Conservation (phyloP, 1,139 yeast genomes). For the Hemisphaericaspora xylanilytica region DNA sequence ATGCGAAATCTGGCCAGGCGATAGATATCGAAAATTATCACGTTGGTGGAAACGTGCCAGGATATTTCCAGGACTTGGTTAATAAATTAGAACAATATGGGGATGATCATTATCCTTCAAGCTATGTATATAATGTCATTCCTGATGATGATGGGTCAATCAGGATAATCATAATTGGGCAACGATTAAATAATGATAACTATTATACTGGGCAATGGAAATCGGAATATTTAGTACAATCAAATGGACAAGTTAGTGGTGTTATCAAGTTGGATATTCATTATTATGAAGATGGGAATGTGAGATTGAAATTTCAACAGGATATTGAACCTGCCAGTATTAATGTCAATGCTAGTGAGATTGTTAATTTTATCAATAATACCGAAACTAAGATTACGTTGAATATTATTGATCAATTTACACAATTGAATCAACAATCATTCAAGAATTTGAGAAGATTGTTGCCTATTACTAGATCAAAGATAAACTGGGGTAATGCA, state of each 20-base stretch:
- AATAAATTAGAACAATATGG: conserved; percentile 39
- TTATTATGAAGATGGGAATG: conserved; percentile 95
- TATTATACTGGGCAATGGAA: conserved; percentile 92
- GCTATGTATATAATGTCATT: conserved; percentile 44
- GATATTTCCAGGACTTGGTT: conserved; percentile 29
- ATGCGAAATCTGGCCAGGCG: conserved; percentile 46
- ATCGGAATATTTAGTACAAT: conserved; percentile 52
- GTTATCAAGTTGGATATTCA: conserved; percentile 70
- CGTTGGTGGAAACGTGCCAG: conserved; percentile 23
- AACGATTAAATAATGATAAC: conserved; percentile 70
- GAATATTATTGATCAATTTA: conserved; percentile 61
- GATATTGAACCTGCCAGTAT: conserved; percentile 23
- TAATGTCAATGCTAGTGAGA: conserved; percentile 22
- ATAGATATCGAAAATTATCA: conserved; percentile 50
- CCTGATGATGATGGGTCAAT: conserved; percentile 32
- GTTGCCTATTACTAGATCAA: conserved; percentile 86
- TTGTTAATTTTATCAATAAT: conserved; percentile 52
- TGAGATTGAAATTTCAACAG: conserved; percentile 62
- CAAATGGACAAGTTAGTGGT: conserved; percentile 48
- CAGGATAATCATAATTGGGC: conserved; percentile 61
- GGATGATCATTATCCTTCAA: conserved; percentile 52
- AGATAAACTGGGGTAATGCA: conserved; percentile 93
- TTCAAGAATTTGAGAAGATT: conserved; percentile 88
- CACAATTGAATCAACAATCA: conserved; percentile 70
- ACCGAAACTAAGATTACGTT: conserved; percentile 65